These are phyloP conservation scores for Cairneyella variabilis DNA, from an alignment of 495 filamentous ascomycete species.

Conservation along the genomic window DNA sequence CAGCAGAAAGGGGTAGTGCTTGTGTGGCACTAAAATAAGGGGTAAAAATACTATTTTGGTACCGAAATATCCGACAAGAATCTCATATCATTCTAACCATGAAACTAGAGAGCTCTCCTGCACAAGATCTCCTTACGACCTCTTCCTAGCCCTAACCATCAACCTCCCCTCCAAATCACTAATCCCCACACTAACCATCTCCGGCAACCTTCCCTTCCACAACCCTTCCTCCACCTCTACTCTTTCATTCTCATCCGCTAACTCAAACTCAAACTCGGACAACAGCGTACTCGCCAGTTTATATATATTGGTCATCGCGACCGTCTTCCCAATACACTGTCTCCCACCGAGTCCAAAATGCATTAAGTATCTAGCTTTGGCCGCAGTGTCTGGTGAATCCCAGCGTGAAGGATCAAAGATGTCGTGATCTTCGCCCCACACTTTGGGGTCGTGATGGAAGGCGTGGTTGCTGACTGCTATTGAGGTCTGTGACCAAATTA, in stretches of 20 bases:
- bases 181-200: too few species aligned
- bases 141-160: too few species aligned
- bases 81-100: too few species aligned
- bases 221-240: too few species aligned
- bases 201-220: too few species aligned
- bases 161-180: too few species aligned
- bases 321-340: slow-evolving; percentile 3
- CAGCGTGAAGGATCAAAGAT: slow-evolving; percentile 3
- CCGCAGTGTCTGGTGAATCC: not conserved
- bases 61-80: too few species aligned
- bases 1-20: too few species aligned
- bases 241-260: not conserved
- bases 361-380: not conserved
- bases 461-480: slow-evolving; percentile 3
- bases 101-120: too few species aligned
- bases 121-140: too few species aligned
- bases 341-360: slow-evolving; percentile 8
- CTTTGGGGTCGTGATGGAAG: slow-evolving; percentile 9
- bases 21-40: too few species aligned
- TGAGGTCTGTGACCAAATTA: not conserved
- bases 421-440: slow-evolving; percentile 8
- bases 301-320: slow-evolving; percentile 6
- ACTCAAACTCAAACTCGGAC: slow-evolving; percentile 4
- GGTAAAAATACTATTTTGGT: too few species aligned
- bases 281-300: slow-evolving; percentile 10